Base-by-base conservation (phyloP, 2,329 filamentous ascomycete species). In the Elsinoe australis region DNA sequence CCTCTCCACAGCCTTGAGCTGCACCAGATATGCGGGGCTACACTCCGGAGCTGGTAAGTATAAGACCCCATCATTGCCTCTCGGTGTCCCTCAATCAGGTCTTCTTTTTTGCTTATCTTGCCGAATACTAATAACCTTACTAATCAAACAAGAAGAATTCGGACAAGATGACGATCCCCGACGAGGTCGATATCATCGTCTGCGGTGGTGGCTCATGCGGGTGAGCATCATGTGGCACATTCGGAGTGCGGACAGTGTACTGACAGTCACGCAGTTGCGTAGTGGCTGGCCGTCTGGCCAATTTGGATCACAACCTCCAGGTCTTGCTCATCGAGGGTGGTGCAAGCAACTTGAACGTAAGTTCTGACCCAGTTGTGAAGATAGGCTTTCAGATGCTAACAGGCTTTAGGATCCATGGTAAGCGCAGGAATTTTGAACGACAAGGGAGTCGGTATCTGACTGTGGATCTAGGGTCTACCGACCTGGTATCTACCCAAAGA, bases 161-260 rank as follows among this genome's bases (percentile, higher is more conserved):
- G 6, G 10, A 41, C 56, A 64, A 55, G 3, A 81, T 79, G 73
- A 78, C 73, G 55, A 71, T 87, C 53, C 83, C 83, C 28, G 83
- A 87, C 51, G 84, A 87, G 71, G 84, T 86, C 59, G 84, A 87
- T 62, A 87, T 88, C 57, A 87, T 87, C 57, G 82, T 87, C 22
- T 83, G 80, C 55, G 84, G 84, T 59, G 84, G 84, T 59, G 83
- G 83, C 48, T 85, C 80, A 61, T 79, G 75, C 53, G 80, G 78
- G 75, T 80, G 61, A 52, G 67, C 50, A 10, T 44, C 21, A 21
- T 28, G 14, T 29, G 21, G n/a, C 29, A 10, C 32, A 21, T 12
- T n/a, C n/a, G n/a, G n/a, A n/a, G n/a, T n/a, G n/a, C n/a, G n/a
- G 17, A 38, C 18, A 48, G n/a, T 41, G 36, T 14, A 14, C 54